Evolutionary conservation across 2,329 filamentous ascomycete species (phyloP).

Genomic region (Paecilomyces sp.): DNA sequence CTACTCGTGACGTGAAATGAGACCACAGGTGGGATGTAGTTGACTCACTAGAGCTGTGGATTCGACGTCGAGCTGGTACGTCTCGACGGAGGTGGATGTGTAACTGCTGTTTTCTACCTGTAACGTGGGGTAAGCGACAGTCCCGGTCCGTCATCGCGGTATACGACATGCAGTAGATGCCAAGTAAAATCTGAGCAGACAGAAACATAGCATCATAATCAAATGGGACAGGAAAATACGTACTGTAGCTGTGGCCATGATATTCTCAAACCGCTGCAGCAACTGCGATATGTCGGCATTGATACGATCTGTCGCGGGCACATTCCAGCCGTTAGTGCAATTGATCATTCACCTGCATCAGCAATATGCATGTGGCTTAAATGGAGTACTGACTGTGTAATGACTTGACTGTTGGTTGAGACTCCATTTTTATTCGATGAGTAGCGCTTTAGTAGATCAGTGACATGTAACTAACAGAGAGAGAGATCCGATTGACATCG

Average conservation of each 20-base stretch:
- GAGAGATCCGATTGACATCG: neutral
- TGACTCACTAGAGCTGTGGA: constrained; percentile 49
- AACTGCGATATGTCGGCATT: constrained; percentile 38
- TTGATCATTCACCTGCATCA: neutral
- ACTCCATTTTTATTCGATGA: constrained; percentile 19
- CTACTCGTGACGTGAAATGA: neutral
- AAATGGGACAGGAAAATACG: constrained; percentile 6
- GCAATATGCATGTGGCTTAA: neutral
- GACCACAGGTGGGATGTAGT: neutral
- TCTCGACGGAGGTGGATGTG: constrained; percentile 49
- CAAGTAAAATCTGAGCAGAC: neutral
- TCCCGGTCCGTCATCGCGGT: too few relatives aligned
- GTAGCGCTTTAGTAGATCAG: neutral
- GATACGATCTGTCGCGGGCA: constrained; percentile 33
- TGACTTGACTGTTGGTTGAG: constrained; percentile 20
- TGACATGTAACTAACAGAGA: neutral
- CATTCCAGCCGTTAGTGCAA: neutral
- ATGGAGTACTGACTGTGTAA: constrained; percentile 18
- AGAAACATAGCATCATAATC: too few relatives aligned
- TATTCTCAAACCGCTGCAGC: constrained; percentile 49
- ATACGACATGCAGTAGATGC: neutral
- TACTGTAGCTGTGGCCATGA: constrained; percentile 48
- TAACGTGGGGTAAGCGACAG: neutral
- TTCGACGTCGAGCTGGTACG: constrained; percentile 53
- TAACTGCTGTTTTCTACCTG: constrained; percentile 47